These are phyloP conservation scores for Eutrema heterophyllum DNA, from an alignment of 345 rosid species.

Conservation along the genomic window DNA sequence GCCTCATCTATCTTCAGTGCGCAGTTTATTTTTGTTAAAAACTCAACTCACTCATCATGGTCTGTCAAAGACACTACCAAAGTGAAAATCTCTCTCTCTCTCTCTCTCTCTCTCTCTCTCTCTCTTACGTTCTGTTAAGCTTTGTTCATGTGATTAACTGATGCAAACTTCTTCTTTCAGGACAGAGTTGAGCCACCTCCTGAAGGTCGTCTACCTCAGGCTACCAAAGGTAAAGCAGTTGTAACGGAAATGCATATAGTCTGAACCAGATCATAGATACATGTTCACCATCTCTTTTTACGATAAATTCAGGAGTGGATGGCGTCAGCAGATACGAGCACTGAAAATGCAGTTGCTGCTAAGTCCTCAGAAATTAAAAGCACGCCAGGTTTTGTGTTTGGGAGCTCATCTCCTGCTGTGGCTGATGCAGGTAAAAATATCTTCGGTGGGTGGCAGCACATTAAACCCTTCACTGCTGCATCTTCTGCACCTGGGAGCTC, in stretches of 20 bases:
- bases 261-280: too few relatives aligned
- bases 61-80: background rate
- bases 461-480: slow-evolving; percentile 11
- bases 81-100: background rate
- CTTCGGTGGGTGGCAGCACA: slow-evolving; percentile 33
- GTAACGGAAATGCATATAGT: too few relatives aligned
- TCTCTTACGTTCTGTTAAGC: background rate
- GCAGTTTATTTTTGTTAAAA: background rate
- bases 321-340: slow-evolving; percentile 34
- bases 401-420: slow-evolving; percentile 25
- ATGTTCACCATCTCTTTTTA: background rate
- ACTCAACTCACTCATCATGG: background rate
- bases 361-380: slow-evolving; percentile 16
- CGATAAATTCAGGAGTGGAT: too few relatives aligned
- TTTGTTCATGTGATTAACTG: background rate
- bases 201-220: slow-evolving; percentile 85
- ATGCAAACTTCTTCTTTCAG: slow-evolving; percentile 29
- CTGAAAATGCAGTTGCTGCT: slow-evolving; percentile 27
- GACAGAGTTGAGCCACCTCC: slow-evolving; percentile 88
- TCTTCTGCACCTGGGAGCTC: slow-evolving; percentile 34
- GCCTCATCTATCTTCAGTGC: background rate
- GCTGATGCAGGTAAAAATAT: slow-evolving; percentile 28
- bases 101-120: too few relatives aligned
- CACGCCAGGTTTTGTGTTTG: slow-evolving; percentile 28
- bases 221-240: slow-evolving; percentile 52